A percentile compares a stretch with the other conserved stretches of the same genome.
Conservation (phyloP, 371 early-diverging fungal species). For the Actinomortierella wolfii region DNA sequence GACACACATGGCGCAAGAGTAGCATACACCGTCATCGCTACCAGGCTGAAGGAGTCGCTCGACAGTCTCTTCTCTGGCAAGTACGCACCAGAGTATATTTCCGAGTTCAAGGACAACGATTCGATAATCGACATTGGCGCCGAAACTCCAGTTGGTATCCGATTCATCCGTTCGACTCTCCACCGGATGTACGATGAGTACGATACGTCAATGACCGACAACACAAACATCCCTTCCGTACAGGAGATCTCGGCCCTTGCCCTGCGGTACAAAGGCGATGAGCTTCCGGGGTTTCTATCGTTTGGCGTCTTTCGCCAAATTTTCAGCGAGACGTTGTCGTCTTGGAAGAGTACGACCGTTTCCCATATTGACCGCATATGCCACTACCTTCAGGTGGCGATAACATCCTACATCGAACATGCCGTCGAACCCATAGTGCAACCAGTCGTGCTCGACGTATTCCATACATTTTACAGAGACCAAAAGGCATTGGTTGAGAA, state of each 20-base stretch:
- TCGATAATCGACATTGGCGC: too few species aligned
- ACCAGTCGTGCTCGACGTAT: too few species aligned
- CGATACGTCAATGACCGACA: not conserved
- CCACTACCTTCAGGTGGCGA: constrained; percentile 12
- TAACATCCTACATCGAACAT: constrained; percentile 11
- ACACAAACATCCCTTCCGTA: not conserved
- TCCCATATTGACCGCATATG: constrained; percentile 18
- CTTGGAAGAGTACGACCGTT: constrained; percentile 18
- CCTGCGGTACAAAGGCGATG: constrained; percentile 27
- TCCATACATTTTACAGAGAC: too few species aligned
- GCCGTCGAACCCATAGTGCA: constrained; percentile 5
- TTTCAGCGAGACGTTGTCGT: constrained; percentile 19
- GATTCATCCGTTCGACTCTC: constrained; percentile 10
- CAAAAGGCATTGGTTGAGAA: not conserved
- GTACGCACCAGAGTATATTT: not conserved
- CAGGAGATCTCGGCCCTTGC: constrained; percentile 7
- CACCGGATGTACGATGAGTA: constrained; percentile 1
- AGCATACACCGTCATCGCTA: not conserved
- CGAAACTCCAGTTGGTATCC: too few species aligned
- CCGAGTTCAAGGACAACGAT: not conserved
- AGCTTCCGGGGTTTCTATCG: constrained; percentile 27
- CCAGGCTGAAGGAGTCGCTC: not conserved
- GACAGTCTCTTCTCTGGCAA: not conserved
- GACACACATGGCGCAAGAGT: not conserved
- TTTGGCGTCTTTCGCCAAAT: constrained; percentile 23